phyloP scores from a whole-genome alignment of 495 filamentous ascomycete genomes.

The Daldinia caldariorum region DNA sequence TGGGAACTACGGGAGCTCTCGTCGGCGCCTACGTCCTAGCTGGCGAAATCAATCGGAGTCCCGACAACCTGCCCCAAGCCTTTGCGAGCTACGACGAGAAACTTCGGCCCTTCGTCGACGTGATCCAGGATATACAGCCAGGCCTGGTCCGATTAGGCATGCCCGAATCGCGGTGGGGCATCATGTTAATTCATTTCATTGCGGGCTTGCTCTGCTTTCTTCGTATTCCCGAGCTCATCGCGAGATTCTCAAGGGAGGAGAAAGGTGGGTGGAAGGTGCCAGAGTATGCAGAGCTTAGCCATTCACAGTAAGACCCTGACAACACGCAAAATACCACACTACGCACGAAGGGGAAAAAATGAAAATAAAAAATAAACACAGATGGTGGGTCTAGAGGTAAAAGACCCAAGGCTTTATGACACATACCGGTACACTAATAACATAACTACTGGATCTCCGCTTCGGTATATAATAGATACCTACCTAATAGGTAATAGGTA shows the following conservation, averaged over 20 bases:
- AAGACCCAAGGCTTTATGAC: not conserved
- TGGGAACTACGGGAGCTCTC: conserved; percentile 43
- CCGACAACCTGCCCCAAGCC: conserved; percentile 26
- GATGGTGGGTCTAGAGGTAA: not conserved
- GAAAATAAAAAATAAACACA: not conserved
- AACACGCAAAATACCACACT: not conserved
- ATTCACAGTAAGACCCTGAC: not conserved
- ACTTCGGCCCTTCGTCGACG: conserved; percentile 33
- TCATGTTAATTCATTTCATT: conserved; percentile 26
- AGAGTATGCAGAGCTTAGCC: conserved; percentile 23
- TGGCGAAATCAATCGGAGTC: conserved; percentile 35
- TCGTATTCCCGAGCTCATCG: conserved; percentile 27
- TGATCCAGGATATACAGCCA: conserved; percentile 30
- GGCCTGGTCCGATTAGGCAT: conserved; percentile 19
- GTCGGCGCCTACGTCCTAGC: conserved; percentile 45
- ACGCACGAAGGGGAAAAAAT: no score
- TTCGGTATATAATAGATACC: not conserved
- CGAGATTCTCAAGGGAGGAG: conserved; percentile 30
- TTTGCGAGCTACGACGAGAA: conserved; percentile 34
- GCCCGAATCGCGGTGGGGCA: conserved; percentile 28
- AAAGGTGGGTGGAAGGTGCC: conserved; percentile 33
- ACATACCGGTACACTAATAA: not conserved
- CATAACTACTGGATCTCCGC: conserved; percentile 3
- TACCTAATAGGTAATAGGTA: not conserved
- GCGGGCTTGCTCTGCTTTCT: conserved; percentile 30